phyloP scores from a whole-genome alignment of 2,329 filamentous ascomycete species.

The Aspergillus glaucus region DNA sequence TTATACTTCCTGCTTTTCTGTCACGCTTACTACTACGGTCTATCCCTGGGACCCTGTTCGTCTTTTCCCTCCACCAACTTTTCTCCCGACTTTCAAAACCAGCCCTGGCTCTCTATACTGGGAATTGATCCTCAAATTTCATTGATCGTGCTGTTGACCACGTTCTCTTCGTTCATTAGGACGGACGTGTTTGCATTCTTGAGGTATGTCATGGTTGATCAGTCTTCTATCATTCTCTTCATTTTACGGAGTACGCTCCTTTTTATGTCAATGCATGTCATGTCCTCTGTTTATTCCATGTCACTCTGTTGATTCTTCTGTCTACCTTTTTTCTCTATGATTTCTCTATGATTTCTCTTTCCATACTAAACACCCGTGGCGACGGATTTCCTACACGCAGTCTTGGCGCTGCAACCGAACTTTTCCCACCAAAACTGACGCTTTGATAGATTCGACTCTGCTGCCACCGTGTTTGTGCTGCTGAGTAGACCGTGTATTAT shows the following conservation, averaged over 20 bases:
- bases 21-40: background rate
- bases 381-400: background rate
- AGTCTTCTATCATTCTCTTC: background rate
- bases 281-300: background rate
- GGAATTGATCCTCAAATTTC: background rate
- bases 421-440: slow-evolving; percentile 6
- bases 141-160: background rate
- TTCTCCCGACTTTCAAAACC: background rate
- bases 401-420: slow-evolving; percentile 11
- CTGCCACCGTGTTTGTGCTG: background rate
- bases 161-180: background rate
- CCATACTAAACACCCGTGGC: background rate
- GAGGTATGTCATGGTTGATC: slow-evolving; percentile 1
- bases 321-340: background rate
- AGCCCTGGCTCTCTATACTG: background rate
- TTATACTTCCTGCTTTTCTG: background rate
- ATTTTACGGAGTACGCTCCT: background rate
- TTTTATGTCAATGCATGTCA: background rate
- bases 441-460: slow-evolving; percentile 2
- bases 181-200: background rate
- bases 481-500: no score
- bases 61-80: background rate
- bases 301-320: background rate
- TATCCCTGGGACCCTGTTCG: background rate
- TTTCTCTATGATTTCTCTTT: background rate